A percentile compares a stretch with the other conserved stretches of the same genome.
phyloP scores from a whole-genome alignment of 805 yeast species.

The Komagataella populi region DNA sequence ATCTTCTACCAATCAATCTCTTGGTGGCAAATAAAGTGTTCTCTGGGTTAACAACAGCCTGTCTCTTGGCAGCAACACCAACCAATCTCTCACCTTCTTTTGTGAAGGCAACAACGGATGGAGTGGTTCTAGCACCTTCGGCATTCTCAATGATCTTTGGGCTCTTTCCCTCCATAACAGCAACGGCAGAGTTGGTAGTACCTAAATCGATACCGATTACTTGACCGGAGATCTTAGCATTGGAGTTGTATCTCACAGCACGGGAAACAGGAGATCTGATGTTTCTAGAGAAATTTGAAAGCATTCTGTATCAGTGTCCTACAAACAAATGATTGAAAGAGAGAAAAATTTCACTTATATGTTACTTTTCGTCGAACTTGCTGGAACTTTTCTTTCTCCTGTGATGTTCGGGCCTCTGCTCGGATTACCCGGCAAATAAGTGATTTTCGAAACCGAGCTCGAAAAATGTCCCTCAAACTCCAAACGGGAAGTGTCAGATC shows the following conservation, averaged over 20 bases:
- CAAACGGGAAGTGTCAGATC: neutral
- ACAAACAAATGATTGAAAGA: neutral
- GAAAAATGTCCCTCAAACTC: neutral
- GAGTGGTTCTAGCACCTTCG: conserved; percentile 71
- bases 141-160: conserved; percentile 62
- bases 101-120: conserved; percentile 61
- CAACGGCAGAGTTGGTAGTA: conserved; percentile 80
- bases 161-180: conserved; percentile 50
- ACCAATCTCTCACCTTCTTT: conserved; percentile 33
- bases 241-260: conserved; percentile 11
- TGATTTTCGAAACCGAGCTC: neutral
- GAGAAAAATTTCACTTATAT: neutral
- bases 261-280: conserved; percentile 10
- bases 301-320: conserved; percentile 9
- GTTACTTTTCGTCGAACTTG: neutral
- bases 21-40: conserved; percentile 77
- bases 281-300: conserved; percentile 19
- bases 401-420: neutral
- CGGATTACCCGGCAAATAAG: neutral
- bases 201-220: conserved; percentile 79
- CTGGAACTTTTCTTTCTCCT: neutral
- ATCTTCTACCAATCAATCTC: conserved; percentile 65
- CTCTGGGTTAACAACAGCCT: conserved; percentile 60
- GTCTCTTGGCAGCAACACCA: conserved; percentile 68
- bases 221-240: conserved; percentile 19